These are phyloP conservation scores for Starmerella potacharoeniae DNA, from an alignment of 805 yeast genomes.

Conservation along the genomic window DNA sequence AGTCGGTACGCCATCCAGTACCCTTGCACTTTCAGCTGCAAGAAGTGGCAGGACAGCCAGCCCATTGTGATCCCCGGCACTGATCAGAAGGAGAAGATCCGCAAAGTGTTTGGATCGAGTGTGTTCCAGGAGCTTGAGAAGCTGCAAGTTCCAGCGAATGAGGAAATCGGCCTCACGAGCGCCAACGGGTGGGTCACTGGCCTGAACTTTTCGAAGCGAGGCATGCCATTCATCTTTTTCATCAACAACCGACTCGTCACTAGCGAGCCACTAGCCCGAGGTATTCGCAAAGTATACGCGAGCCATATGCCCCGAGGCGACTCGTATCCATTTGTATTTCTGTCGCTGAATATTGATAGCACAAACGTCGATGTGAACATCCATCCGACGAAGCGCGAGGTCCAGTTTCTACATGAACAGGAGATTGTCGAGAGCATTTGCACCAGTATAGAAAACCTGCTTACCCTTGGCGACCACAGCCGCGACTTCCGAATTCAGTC, in stretches of 20 bases:
- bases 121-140: conserved; percentile 55
- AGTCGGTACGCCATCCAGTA: conserved; percentile 76
- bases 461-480: conserved; percentile 51
- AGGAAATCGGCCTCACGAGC: conserved; percentile 38
- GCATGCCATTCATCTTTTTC: conserved; percentile 61
- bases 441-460: conserved; percentile 36
- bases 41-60: conserved; percentile 65
- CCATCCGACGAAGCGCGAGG: conserved; percentile 93
- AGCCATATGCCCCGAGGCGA: conserved; percentile 66
- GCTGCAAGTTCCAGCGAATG: conserved; percentile 31
- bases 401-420: conserved; percentile 71
- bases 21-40: conserved; percentile 56
- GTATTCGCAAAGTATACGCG: conserved; percentile 50
- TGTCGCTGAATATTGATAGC: conserved; percentile 58
- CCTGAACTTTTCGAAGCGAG: conserved; percentile 61
- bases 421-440: conserved; percentile 64
- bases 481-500: conserved; percentile 56
- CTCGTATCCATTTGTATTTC: conserved; percentile 57
- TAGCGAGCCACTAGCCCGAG: conserved; percentile 68
- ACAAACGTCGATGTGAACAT: conserved; percentile 78
- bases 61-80: conserved; percentile 45
- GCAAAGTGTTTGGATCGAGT: conserved; percentile 57
- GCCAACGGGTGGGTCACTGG: conserved; percentile 57
- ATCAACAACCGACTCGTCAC: conserved; percentile 74
- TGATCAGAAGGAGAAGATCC: conserved; percentile 52